A percentile compares a stretch with the other conserved stretches of the same genome.
phyloP scores from a whole-genome alignment of 75 land plant genomes.

The Adiantum capillusveneris region DNA sequence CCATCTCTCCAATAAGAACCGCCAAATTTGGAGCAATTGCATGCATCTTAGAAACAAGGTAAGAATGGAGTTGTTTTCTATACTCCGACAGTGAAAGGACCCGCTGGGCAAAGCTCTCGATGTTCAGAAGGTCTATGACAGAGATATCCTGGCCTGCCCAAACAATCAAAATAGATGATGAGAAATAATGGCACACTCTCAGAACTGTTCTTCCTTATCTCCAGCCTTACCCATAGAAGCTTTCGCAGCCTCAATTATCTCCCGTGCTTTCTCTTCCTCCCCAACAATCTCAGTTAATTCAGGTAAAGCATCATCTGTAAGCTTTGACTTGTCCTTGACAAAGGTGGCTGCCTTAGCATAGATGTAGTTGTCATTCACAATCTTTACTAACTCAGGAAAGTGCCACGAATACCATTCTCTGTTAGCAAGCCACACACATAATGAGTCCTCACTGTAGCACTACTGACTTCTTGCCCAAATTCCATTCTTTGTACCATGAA shows the following conservation, averaged over 20 bases:
- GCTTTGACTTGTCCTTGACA: slow-evolving; percentile 65
- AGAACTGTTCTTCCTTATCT: not conserved
- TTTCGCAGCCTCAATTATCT: slow-evolving; percentile 85
- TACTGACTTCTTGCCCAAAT: no score
- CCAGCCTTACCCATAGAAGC: slow-evolving; percentile 79
- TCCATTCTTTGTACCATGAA: not conserved
- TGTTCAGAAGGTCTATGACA: slow-evolving; percentile 75
- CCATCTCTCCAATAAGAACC: slow-evolving; percentile 89
- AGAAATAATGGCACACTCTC: not conserved
- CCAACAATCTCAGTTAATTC: slow-evolving; percentile 73
- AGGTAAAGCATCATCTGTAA: slow-evolving; percentile 56
- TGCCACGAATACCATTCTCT: slow-evolving; percentile 99
- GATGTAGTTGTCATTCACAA: slow-evolving; percentile 84
- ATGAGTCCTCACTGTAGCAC: no score
- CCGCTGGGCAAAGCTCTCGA: slow-evolving; percentile 75
- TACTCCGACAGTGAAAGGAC: slow-evolving; percentile 85
- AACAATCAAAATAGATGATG: not conserved
- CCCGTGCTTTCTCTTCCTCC: slow-evolving; percentile 93
- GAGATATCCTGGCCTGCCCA: slow-evolving; percentile 84
- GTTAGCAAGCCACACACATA: slow-evolving; percentile 4
- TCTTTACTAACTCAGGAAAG: slow-evolving; percentile 92
- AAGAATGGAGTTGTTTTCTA: slow-evolving; percentile 71
- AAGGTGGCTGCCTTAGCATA: slow-evolving; percentile 76
- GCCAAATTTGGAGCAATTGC: slow-evolving; percentile 95
- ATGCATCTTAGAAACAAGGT: slow-evolving; percentile 87